Conservation (phyloP, 192 early-diverging fungal species). For the Chytriomyces sp. region DNA sequence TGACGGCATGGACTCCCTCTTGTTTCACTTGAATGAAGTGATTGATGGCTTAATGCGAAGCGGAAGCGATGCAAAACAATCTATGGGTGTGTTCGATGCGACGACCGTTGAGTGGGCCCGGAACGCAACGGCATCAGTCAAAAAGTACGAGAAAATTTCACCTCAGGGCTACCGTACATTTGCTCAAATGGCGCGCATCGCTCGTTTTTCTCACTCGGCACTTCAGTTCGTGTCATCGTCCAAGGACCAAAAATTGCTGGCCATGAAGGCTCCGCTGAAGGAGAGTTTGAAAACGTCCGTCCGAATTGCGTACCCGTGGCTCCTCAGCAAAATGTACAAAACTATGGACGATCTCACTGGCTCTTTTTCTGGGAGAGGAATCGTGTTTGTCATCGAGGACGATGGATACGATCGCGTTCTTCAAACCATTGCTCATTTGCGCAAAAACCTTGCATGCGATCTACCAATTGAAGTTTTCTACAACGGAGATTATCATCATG, state of each 20-base stretch:
- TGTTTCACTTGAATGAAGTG: background rate
- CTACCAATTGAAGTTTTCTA: constrained; percentile 19
- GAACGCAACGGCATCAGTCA: background rate
- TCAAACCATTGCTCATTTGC: constrained; percentile 6
- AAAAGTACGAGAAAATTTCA: background rate
- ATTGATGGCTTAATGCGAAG: background rate
- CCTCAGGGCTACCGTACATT: background rate
- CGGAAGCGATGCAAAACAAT: too few relatives aligned
- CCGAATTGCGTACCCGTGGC: constrained; percentile 8
- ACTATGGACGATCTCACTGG: background rate
- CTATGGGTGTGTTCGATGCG: background rate
- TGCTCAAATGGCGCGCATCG: background rate
- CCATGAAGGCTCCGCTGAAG: background rate
- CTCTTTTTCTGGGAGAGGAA: constrained; percentile 2
- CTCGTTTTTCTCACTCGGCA: background rate
- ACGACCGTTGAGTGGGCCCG: background rate
- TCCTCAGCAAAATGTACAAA: background rate
- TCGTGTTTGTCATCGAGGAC: constrained; percentile 11
- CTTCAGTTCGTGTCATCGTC: background rate
- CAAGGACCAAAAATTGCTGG: background rate
- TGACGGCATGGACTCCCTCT: background rate
- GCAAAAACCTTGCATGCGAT: constrained; percentile 12
- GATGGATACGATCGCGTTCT: constrained; percentile 12
- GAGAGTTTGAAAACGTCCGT: background rate
- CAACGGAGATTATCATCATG: constrained; percentile 5